Evolutionary conservation across 2,329 filamentous ascomycete species (phyloP).

Genomic region (Elsinoe australis): DNA sequence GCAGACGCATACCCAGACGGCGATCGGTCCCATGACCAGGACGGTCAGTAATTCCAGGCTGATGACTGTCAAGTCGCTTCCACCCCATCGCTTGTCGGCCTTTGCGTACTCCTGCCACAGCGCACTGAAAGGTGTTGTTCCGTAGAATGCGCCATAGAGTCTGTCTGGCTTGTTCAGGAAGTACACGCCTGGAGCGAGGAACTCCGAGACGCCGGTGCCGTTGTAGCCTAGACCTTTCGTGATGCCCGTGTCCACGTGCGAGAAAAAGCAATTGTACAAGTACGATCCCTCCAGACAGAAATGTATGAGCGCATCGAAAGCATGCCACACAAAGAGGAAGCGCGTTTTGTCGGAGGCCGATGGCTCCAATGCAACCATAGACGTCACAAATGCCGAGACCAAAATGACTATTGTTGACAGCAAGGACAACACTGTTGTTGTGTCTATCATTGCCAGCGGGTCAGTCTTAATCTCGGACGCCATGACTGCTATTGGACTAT

Average conservation of each 20-base stretch:
- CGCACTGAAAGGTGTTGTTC: constrained; percentile 44
- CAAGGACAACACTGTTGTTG: constrained; percentile 49
- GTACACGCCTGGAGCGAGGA: constrained; percentile 42
- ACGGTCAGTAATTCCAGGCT: constrained; percentile 56
- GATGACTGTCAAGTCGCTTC: constrained; percentile 51
- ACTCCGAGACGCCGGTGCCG: constrained; percentile 29
- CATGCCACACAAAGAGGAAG: constrained; percentile 87
- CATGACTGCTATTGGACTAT: too few relatives aligned
- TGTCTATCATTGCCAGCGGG: constrained; percentile 31
- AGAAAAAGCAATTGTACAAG: constrained; percentile 90
- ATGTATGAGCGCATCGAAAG: constrained; percentile 87
- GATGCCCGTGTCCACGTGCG: constrained; percentile 42
- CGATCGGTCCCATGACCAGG: constrained; percentile 50
- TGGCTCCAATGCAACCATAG: constrained; percentile 45
- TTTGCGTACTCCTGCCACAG: constrained; percentile 61
- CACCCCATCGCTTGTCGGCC: constrained; percentile 55
- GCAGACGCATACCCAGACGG: constrained; percentile 49
- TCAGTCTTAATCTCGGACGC: not conserved
- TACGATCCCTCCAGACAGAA: constrained; percentile 85
- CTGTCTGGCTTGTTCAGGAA: constrained; percentile 49
- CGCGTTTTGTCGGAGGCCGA: constrained; percentile 53
- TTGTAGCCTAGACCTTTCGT: constrained; percentile 18
- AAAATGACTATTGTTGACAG: constrained; percentile 48
- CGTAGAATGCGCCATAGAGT: constrained; percentile 54
- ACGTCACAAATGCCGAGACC: constrained; percentile 45